Evolutionary conservation across 352 stramenopile species (phyloP).

Genomic region (Globisporangium barbulae): DNA sequence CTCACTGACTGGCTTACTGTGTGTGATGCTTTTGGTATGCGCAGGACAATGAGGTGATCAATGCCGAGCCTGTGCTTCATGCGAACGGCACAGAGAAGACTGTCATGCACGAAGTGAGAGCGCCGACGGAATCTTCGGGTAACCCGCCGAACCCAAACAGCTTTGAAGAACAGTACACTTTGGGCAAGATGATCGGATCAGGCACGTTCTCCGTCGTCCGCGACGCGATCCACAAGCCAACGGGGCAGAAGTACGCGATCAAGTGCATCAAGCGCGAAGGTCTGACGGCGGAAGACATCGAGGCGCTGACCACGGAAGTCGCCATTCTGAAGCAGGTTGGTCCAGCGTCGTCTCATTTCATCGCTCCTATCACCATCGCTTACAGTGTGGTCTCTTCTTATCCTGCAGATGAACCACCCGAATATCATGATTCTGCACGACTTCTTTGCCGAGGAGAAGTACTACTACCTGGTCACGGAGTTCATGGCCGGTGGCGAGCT

Average conservation of each 20-base stretch:
- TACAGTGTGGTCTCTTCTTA: background rate
- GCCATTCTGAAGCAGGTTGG: conserved; percentile 81
- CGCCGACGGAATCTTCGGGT: conserved; percentile 7
- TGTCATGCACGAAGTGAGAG: conserved; percentile 20
- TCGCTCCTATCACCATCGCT: background rate
- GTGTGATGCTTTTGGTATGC: conserved; percentile 6
- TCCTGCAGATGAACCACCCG: conserved; percentile 82
- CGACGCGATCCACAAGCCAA: conserved; percentile 78
- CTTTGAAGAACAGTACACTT: conserved; percentile 82
- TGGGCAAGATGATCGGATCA: conserved; percentile 87
- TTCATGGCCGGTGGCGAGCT: conserved; percentile 92
- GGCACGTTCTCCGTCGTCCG: conserved; percentile 90
- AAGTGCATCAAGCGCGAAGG: conserved; percentile 91
- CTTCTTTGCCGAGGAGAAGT: conserved; percentile 92
- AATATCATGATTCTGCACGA: conserved; percentile 93
- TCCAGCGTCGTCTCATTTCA: background rate
- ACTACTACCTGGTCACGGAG: conserved; percentile 98
- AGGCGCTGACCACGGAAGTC: conserved; percentile 84
- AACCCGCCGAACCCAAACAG: conserved; percentile 52
- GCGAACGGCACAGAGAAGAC: conserved; percentile 30
- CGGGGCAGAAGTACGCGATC: conserved; percentile 85
- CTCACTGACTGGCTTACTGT: background rate
- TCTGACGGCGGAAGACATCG: conserved; percentile 81
- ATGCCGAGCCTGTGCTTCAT: conserved; percentile 33
- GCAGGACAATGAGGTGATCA: conserved; percentile 37